These are phyloP conservation scores for Plantago major DNA, from an alignment of 257 asterid genomes.

Conservation along the genomic window DNA sequence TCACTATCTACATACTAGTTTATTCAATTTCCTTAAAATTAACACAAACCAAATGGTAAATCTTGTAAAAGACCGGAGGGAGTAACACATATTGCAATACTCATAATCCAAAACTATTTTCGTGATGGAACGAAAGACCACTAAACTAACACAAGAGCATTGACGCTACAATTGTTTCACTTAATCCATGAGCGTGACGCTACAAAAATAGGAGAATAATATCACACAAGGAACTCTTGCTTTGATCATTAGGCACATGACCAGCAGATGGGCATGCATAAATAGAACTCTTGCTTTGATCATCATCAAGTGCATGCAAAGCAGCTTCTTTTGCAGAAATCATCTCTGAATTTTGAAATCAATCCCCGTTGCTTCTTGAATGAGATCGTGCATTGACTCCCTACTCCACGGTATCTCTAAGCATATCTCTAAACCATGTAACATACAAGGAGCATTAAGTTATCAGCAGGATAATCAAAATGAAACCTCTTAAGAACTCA, in stretches of 20 bases:
- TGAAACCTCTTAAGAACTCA: conserved; percentile 4
- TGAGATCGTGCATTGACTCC: conserved; percentile 96
- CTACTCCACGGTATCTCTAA: conserved; percentile 97
- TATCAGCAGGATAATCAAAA: not conserved
- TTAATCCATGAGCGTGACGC: no score
- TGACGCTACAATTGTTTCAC: no score
- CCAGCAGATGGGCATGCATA: conserved; percentile 81
- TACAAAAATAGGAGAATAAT: no score
- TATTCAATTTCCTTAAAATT: no score
- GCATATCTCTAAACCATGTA: conserved; percentile 76
- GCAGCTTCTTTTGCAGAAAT: conserved; percentile 68
- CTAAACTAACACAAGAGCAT: no score
- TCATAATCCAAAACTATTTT: no score
- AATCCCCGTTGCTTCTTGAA: conserved; percentile 79
- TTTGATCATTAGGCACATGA: conserved; percentile 75
- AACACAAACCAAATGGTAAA: no score
- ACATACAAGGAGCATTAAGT: conserved; percentile 8
- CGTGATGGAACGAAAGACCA: no score
- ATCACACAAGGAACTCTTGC: no score
- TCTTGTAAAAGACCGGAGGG: no score
- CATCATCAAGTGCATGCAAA: conserved; percentile 36
- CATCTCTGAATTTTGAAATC: conserved; percentile 61
- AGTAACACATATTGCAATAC: no score
- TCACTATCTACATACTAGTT: no score
- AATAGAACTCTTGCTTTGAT: conserved; percentile 39